These are phyloP conservation scores for Nannochloris sp. DNA, from an alignment of 139 green algal genomes.

Conservation along the genomic window DNA sequence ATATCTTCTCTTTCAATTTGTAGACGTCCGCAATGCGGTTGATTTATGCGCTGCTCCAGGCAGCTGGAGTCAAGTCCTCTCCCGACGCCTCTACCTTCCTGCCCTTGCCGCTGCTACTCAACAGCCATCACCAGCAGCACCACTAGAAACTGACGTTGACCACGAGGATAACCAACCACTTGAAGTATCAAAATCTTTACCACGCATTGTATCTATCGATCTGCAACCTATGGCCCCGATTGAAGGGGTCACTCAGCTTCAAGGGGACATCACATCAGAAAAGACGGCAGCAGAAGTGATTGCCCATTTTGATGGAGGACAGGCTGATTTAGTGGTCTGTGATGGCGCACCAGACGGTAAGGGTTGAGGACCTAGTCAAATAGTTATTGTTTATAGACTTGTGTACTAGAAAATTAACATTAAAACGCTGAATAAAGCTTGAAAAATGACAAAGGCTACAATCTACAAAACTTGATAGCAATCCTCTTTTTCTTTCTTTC, in stretches of 20 bases:
- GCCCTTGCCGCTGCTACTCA: slow-evolving; percentile 20
- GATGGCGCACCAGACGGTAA: slow-evolving; percentile 90
- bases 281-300: slow-evolving; percentile 65
- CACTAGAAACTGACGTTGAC: neutral
- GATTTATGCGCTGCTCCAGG: slow-evolving; percentile 96
- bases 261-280: slow-evolving; percentile 86
- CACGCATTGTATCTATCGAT: slow-evolving; percentile 95
- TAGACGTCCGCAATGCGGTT: slow-evolving; percentile 85
- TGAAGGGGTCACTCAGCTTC: slow-evolving; percentile 88
- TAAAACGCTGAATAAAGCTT: too few species aligned
- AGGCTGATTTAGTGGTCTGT: slow-evolving; percentile 91
- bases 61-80: slow-evolving; percentile 86
- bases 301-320: slow-evolving; percentile 71
- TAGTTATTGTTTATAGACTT: neutral
- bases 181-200: slow-evolving; percentile 44
- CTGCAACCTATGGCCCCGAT: slow-evolving; percentile 98
- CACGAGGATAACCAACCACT: too few species aligned
- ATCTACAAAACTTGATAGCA: too few species aligned
- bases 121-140: slow-evolving; percentile 3
- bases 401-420: too few species aligned
- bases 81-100: slow-evolving; percentile 78
- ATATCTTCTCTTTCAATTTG: neutral
- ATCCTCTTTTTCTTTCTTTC: too few species aligned
- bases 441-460: too few species aligned
- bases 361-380: neutral